A percentile compares a stretch with the other conserved stretches of the same genome.
Conservation (phyloP, 495 filamentous ascomycete genomes). For the Penicillium salamii region DNA sequence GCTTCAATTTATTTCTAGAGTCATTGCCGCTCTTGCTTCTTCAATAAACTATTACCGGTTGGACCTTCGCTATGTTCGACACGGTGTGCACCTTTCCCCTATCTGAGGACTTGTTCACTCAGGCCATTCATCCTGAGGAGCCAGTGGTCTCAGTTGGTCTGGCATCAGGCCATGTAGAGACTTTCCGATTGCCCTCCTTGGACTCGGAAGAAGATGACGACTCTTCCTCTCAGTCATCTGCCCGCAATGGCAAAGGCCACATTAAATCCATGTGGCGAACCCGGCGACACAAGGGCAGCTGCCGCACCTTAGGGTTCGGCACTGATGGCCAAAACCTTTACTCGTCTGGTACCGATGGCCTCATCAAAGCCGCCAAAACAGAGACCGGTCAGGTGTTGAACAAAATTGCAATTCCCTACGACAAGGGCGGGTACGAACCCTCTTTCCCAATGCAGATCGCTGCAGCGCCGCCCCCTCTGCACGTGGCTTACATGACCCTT, state of each 20-base stretch:
- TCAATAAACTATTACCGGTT: background rate
- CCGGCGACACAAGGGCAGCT: constrained; percentile 87
- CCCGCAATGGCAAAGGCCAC: constrained; percentile 60
- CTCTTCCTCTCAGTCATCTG: constrained; percentile 40
- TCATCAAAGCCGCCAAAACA: constrained; percentile 82
- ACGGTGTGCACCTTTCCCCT: constrained; percentile 88
- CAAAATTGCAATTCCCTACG: constrained; percentile 56
- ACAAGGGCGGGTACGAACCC: constrained; percentile 37
- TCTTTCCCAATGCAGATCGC: constrained; percentile 5
- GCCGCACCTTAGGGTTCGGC: constrained; percentile 72
- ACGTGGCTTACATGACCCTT: constrained; percentile 1
- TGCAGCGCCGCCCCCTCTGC: constrained; percentile 9
- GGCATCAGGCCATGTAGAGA: constrained; percentile 80
- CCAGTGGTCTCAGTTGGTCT: constrained; percentile 85
- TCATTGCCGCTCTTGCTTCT: background rate
- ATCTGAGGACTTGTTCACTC: constrained; percentile 81
- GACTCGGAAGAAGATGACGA: constrained; percentile 45
- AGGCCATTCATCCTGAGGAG: constrained; percentile 78
- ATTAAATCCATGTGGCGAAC: constrained; percentile 88
- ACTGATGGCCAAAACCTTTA: constrained; percentile 74
- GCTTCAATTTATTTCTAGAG: background rate
- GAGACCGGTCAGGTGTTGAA: constrained; percentile 77
- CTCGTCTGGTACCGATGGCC: constrained; percentile 83
- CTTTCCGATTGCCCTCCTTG: constrained; percentile 69
- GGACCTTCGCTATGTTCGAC: constrained; percentile 62